phyloP scores from a whole-genome alignment of 2,329 filamentous ascomycete species.

The Phialophora chinensis region DNA sequence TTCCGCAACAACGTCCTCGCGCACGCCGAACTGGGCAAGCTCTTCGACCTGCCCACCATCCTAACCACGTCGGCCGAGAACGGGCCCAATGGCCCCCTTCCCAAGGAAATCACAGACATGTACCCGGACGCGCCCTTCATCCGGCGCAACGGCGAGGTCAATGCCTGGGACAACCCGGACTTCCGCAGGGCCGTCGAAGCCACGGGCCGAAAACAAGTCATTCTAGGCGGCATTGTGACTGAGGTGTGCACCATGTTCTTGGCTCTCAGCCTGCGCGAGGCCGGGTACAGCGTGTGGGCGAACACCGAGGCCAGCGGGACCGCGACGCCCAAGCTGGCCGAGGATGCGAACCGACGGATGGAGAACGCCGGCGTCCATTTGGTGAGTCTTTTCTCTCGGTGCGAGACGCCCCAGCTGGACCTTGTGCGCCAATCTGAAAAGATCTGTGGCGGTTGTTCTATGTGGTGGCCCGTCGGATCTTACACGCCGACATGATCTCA shows the following conservation, averaged over 20 bases:
- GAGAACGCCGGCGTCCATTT: conserved; percentile 51
- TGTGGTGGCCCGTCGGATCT: too few species aligned
- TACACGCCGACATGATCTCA: too few species aligned
- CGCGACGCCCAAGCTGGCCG: conserved; percentile 64
- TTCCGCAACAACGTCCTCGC: conserved; percentile 72
- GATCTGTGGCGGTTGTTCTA: too few species aligned
- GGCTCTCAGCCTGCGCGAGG: conserved; percentile 71
- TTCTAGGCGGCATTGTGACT: conserved; percentile 73
- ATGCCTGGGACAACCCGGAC: conserved; percentile 76
- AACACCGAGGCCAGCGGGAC: conserved; percentile 75
- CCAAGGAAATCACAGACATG: conserved; percentile 71
- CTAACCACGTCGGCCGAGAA: conserved; percentile 72
- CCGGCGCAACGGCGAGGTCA: conserved; percentile 72
- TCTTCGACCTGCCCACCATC: conserved; percentile 72
- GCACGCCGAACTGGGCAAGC: conserved; percentile 68
- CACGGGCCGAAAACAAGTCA: conserved; percentile 71
- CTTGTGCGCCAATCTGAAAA: neutral
- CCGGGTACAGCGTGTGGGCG: conserved; percentile 75
- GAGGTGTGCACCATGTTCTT: conserved; percentile 75
- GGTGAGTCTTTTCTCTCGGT: conserved; percentile 45
- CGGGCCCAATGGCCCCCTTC: conserved; percentile 74
- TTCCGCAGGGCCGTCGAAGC: conserved; percentile 70
- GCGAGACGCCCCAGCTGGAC: too few species aligned
- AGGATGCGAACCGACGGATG: conserved; percentile 42
- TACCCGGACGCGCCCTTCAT: conserved; percentile 71